Conservation (phyloP, 805 yeast species). For the Candida berthetii region DNA sequence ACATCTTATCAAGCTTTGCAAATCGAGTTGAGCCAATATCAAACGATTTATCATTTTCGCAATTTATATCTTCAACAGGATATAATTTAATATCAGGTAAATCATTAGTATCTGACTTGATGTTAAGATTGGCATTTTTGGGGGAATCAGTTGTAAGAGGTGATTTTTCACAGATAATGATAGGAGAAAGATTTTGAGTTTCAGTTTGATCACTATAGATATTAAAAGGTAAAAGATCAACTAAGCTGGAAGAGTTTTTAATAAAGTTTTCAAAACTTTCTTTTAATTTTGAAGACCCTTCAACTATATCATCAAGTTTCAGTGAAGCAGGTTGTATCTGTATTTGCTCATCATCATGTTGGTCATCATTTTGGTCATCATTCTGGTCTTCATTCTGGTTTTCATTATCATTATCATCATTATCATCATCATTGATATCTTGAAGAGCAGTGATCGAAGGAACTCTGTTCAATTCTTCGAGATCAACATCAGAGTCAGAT, state of each 20-base stretch:
- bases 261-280: no score
- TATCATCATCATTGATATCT: neutral
- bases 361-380: neutral
- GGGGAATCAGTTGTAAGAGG: no score
- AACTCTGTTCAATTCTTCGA: constrained; percentile 1
- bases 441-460: neutral
- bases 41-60: neutral
- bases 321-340: no score
- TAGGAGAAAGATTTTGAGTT: no score
- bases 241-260: no score
- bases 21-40: neutral
- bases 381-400: neutral
- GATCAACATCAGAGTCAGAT: constrained; percentile 2
- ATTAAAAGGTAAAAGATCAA: no score
- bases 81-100: constrained; percentile 2
- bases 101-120: neutral
- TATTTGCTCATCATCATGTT: no score
- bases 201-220: no score
- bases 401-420: neutral
- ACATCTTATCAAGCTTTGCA: neutral
- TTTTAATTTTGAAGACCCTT: no score
- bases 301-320: no score
- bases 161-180: no score
- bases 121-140: no score
- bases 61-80: neutral